Evolutionary conservation across 2,329 filamentous ascomycete genomes (phyloP), one percentile per base, ranked within the genome.

Genomic region (Aspergillus tamarii): DNA sequence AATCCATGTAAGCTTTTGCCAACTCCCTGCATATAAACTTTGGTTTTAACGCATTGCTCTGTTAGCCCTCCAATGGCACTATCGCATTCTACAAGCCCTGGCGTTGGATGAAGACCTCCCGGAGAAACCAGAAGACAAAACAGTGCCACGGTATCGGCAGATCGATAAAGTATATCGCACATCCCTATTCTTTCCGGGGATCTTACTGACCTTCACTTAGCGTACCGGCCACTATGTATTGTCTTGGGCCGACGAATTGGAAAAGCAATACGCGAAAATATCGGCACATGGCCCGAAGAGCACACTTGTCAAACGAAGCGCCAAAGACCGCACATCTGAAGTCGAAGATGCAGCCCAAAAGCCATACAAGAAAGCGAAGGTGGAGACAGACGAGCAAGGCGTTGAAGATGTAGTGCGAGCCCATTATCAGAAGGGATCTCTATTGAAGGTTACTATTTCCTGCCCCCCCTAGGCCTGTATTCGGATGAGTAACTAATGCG

Each of bases 61-160:
- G 16, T 7, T 57, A 74, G 87, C 91, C 10, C 83, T 99, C 28
- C 95, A 99, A 79, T 99, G 94, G 94, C 95, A 98, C 80, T 99
- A 98, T 82, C 90, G 88, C 66, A 96, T 99, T 53, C 82, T 99
- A 0, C 95, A 99, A 78, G 91, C 92, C 8, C 85, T 97, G 62
- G 95, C 95, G 0, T 84, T 99, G 0, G 94, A 97, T 41, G 95
- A 99, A 75, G 94, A 97, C 69, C 81, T 96, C 1, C 94, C 94
- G 0, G 89, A 91, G 23, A 80, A 85, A 53, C 83, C 86, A 2
- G 86, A 89, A 57, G 95, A 99, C 74, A 89, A 91, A 67, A 98
- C 95, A 0, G 76, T 92, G 16, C 95, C 95, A 1, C 92, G 91
- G 71, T 93, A 90, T 78, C 90, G 87, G 69, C 92, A 96, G 69